phyloP scores from a whole-genome alignment of 1,284 basidiomycete genomes.

The Cutaneotrichosporon dermatis region DNA sequence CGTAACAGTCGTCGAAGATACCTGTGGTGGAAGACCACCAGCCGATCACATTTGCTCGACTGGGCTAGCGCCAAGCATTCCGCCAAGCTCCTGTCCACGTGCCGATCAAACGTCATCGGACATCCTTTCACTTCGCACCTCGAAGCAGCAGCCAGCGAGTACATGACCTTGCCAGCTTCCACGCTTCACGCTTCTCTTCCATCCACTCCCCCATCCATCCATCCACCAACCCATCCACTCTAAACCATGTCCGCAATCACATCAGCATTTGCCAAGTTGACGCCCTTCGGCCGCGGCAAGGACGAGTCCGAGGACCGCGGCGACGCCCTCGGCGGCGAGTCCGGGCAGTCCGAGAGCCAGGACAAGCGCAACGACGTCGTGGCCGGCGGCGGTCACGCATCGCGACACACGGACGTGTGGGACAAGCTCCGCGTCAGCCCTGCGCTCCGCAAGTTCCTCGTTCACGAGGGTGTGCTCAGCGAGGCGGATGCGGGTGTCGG shows the following conservation, averaged over 20 bases:
- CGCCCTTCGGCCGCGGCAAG: not conserved
- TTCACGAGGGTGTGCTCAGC: conserved; percentile 9
- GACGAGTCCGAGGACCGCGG: not conserved
- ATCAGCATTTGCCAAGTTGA: not conserved
- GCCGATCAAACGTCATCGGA: too few relatives aligned
- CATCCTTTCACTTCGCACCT: not conserved
- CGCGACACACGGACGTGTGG: not conserved
- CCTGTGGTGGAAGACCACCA: not conserved
- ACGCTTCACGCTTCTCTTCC: not conserved
- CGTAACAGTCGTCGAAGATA: not conserved
- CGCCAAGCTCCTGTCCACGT: too few relatives aligned
- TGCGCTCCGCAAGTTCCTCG: conserved; percentile 10
- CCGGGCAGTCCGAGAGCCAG: not conserved
- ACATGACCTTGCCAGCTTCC: too few relatives aligned
- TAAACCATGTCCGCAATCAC: not conserved
- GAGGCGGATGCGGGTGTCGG: conserved; percentile 3
- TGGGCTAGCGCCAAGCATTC: too few relatives aligned
- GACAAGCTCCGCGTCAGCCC: conserved; percentile 11
- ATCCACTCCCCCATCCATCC: not conserved
- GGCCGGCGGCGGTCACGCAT: conserved; percentile 14
- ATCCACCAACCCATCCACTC: not conserved
- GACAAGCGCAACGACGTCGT: not conserved
- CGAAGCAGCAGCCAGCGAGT: too few relatives aligned
- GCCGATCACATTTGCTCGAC: too few relatives aligned
- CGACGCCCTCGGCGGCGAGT: not conserved